Percentiles rank a stretch among this genome's conserved stretches.
Evolutionary conservation across 495 filamentous ascomycete genomes (phyloP).

Genomic region (Penicillium egyptiacum): DNA sequence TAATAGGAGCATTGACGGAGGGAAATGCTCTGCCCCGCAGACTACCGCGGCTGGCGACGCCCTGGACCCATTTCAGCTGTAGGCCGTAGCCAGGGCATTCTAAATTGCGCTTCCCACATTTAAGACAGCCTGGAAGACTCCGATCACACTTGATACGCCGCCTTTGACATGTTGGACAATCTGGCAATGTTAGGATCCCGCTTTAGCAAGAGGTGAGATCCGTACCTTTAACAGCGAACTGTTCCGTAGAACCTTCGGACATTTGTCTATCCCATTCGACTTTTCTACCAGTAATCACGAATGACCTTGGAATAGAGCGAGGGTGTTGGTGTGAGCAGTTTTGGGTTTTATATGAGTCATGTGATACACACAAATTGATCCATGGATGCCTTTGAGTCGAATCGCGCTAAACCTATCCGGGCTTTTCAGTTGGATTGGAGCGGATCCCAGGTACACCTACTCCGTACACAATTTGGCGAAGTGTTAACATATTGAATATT

Average conservation of each 20-base stretch:
- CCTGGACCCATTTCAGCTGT: slow-evolving; percentile 38
- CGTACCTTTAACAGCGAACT: slow-evolving; percentile 20
- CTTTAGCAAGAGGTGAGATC: neutral
- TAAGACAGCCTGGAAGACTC: slow-evolving; percentile 22
- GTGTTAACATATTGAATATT: too few species aligned
- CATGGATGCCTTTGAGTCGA: neutral
- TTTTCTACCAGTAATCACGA: neutral
- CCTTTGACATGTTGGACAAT: slow-evolving; percentile 48
- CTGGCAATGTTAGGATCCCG: slow-evolving; percentile 6
- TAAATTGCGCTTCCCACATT: slow-evolving; percentile 40
- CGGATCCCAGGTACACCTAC: neutral
- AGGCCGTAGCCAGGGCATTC: slow-evolving; percentile 49
- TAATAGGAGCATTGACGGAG: slow-evolving; percentile 1
- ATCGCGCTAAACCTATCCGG: neutral
- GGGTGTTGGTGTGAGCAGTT: neutral
- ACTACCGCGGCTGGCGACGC: slow-evolving; percentile 38
- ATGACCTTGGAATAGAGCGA: neutral
- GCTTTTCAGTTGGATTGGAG: neutral
- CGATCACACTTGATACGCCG: slow-evolving; percentile 55
- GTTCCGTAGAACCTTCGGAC: slow-evolving; percentile 17
- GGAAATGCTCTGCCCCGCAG: slow-evolving; percentile 24
- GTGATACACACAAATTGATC: neutral
- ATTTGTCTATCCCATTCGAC: slow-evolving; percentile 19
- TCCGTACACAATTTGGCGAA: neutral
- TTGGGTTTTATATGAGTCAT: neutral